Conservation (phyloP, 768 basidiomycete species). For the Mrakia gelida region DNA sequence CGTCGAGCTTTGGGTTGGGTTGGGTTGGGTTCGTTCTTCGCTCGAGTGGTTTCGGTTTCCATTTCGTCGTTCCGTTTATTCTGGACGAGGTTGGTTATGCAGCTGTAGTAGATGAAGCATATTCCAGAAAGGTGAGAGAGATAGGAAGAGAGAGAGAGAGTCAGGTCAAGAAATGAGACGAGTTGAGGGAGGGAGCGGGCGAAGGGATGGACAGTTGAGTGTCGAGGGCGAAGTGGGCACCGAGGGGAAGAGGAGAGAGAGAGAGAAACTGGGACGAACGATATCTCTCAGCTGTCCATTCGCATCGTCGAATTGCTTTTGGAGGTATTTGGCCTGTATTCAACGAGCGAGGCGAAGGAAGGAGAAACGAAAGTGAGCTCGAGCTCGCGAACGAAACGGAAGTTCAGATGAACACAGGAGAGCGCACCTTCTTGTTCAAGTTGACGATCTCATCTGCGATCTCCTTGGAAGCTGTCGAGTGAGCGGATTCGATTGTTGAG, state of each 20-base stretch:
- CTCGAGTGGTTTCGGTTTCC: not conserved
- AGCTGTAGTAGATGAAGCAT: not conserved
- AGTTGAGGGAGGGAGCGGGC: not conserved
- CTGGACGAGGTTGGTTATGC: constrained; percentile 9
- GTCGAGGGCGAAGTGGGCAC: not conserved
- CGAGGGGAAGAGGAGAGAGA: too few species aligned
- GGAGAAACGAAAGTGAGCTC: not conserved
- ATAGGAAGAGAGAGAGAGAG: not conserved
- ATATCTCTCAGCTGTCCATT: constrained; percentile 87
- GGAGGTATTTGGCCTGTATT: constrained; percentile 74
- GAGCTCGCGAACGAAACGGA: not conserved
- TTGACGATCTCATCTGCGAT: constrained; percentile 74
- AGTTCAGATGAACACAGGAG: not conserved
- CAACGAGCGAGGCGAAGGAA: not conserved
- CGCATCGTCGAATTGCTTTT: constrained; percentile 97
- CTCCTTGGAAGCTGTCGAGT: constrained; percentile 74
- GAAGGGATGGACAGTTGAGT: not conserved
- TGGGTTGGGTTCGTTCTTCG: not conserved
- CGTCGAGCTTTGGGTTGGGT: too few species aligned
- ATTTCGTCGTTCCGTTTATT: not conserved
- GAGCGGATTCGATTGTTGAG: constrained; percentile 67
- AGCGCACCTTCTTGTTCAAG: constrained; percentile 74
- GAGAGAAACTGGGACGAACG: constrained; percentile 25
- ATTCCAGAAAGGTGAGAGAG: not conserved
- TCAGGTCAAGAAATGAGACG: too few species aligned